phyloP scores from a whole-genome alignment of 2,329 filamentous ascomycete genomes.

The Sclerotiophoma versabilis region DNA sequence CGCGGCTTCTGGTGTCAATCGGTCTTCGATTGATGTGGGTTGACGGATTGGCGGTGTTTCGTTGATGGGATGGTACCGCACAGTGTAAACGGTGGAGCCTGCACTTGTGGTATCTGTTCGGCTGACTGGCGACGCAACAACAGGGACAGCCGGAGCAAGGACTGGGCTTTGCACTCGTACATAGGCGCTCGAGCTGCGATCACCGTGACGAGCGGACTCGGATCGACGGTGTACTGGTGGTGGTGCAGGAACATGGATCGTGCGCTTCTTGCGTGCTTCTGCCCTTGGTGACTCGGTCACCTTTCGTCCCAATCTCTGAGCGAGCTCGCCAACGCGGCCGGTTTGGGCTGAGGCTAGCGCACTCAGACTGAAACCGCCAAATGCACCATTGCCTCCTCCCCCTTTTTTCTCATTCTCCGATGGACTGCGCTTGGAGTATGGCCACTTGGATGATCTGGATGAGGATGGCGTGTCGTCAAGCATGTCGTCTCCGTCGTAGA shows the following conservation, averaged over 20 bases:
- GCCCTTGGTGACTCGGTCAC: conserved; percentile 36
- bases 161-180: conserved; percentile 44
- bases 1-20: conserved; percentile 14
- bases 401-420: conserved; percentile 40
- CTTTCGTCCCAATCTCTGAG: conserved; percentile 38
- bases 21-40: conserved; percentile 26
- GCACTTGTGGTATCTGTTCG: conserved; percentile 68
- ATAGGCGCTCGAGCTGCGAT: conserved; percentile 39
- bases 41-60: conserved; percentile 40
- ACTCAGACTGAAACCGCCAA: conserved; percentile 26
- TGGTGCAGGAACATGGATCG: conserved; percentile 44
- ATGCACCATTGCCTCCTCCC: conserved; percentile 27
- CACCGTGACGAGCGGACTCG: conserved; percentile 30
- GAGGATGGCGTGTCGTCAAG: conserved; percentile 71
- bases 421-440: conserved; percentile 48
- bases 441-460: conserved; percentile 59
- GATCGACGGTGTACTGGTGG: conserved; percentile 38
- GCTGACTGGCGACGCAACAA: conserved; percentile 63
- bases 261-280: conserved; percentile 42
- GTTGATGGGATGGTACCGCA: conserved; percentile 66
- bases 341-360: conserved; percentile 36
- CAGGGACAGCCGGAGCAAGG: conserved; percentile 53
- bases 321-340: conserved; percentile 36
- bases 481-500: conserved; percentile 95
- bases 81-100: conserved; percentile 69